Base-by-base conservation (phyloP, 2,329 filamentous ascomycete species). In the Plenodomus tracheiphilus region DNA sequence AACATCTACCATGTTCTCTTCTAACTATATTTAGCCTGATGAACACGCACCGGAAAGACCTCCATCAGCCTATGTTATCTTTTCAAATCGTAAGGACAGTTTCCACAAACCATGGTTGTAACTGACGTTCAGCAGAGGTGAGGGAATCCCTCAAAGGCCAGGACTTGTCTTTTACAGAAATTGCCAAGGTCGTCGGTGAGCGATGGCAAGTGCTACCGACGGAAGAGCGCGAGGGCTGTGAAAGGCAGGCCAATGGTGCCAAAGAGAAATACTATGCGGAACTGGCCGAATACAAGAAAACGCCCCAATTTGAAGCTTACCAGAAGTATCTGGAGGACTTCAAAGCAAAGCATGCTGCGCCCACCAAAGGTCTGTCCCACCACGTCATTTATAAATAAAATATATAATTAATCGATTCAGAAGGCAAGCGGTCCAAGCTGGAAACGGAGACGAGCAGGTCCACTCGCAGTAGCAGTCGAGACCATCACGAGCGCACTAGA, bases 11-110 rank as follows among this genome's bases (percentile, higher is more conserved):
- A 20, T 47, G 39, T 16, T 16, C 4, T 22, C 45, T 47, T 5
- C 61, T 68, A 49, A 67, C 51, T 10, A 43, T 5, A 16, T 18
- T 21, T 64, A 90, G 84, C 79, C 88, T 3, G 89, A 94, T 59
- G 86, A 91, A 49, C 85, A 89, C 74, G 89, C 89, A 0, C 89
- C 89, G 1, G 88, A 92, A 64, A 80, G 89, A 19, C 88, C 89
- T 1, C 87, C 88, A 0, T 93, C 89, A 4, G 89, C 89, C 41
- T 93, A 93, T 73, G 89, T 93, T 11, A 81, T 93, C 15, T 94
- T 94, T 65, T 92, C 89, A 0, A 93, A 93, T 62, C 89, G 87
- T 89, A 72, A 76, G 86, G 79, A 25, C 37, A 6, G 17, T 17
- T 11, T 11, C 42, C 30, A 6, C 22, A 22, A 9, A 11, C 11